Evolutionary conservation across 1,139 yeast genomes (phyloP).

Genomic region (Blastobotrys persicus): DNA sequence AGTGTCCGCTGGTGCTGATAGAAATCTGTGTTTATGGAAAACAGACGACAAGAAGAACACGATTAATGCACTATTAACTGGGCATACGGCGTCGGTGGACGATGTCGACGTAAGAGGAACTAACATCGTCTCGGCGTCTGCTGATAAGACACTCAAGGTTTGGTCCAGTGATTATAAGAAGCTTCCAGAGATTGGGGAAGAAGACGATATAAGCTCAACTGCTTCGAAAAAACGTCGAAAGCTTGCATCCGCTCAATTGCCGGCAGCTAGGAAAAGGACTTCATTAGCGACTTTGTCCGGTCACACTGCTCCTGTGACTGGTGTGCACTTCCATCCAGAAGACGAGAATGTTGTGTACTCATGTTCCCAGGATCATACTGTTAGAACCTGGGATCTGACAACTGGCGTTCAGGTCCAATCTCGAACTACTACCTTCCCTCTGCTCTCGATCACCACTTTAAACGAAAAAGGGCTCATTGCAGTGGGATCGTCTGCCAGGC

Average conservation of each 20-base stretch:
- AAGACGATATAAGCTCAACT: slow-evolving; percentile 49
- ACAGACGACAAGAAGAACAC: slow-evolving; percentile 51
- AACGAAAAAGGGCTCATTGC: slow-evolving; percentile 68
- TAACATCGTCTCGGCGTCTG: slow-evolving; percentile 74
- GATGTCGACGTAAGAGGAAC: slow-evolving; percentile 59
- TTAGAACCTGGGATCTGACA: slow-evolving; percentile 93
- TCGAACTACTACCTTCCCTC: slow-evolving; percentile 81
- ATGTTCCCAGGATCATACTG: slow-evolving; percentile 91
- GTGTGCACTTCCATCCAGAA: slow-evolving; percentile 64
- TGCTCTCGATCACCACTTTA: slow-evolving; percentile 70
- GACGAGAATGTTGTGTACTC: slow-evolving; percentile 85
- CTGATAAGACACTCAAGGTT: slow-evolving; percentile 75
- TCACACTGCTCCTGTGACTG: slow-evolving; percentile 86
- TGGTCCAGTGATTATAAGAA: slow-evolving; percentile 90
- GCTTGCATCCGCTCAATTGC: slow-evolving; percentile 61
- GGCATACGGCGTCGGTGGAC: slow-evolving; percentile 85
- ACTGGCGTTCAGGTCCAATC: slow-evolving; percentile 83
- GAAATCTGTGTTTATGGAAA: slow-evolving; percentile 87
- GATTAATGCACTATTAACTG: slow-evolving; percentile 79
- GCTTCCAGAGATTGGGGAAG: slow-evolving; percentile 58
- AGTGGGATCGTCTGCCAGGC: slow-evolving; percentile 95
- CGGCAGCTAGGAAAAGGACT: slow-evolving; percentile 74
- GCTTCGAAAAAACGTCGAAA: slow-evolving; percentile 86
- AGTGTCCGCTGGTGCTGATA: slow-evolving; percentile 85
- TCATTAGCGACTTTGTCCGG: slow-evolving; percentile 76